Evolutionary conservation across 2,329 filamentous ascomycete genomes (phyloP), one percentile per base, ranked within the genome.

Genomic region (Atkinsonella texensis): DNA sequence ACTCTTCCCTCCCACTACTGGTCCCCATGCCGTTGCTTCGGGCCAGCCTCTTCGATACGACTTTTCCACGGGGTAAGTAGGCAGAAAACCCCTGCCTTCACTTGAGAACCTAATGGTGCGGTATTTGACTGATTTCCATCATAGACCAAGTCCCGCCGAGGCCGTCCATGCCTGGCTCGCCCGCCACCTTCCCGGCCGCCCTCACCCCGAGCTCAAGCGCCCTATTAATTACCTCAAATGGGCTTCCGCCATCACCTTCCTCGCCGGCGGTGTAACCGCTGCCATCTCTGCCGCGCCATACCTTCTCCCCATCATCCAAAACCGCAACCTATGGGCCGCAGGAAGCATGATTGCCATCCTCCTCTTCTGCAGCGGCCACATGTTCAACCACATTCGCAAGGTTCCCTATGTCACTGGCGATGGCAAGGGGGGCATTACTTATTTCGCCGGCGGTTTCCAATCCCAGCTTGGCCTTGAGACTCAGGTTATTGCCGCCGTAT

Each of bases 301-400:
- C 61, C 63, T 96, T 12, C 65, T 91, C 11, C 91, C 91, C 3
- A 63, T 96, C 54, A 67, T 96, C 38, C 87, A 89, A 68, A 96
- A 85, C 74, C 85, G 91, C 59, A 97, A 95, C 62, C 71, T 97
- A 17, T 98, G 93, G 93, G 90, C 91, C 23, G 88, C 87, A 20
- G 70, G 94, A 62, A 95, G 87, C 68, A 74, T 98, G 59, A 89
- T 97, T 62, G 76, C 83, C 13, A 90, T 98, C 56, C 79, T 98
- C 42, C 75, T 96, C 53, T 98, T 97, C 71, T 96, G 86, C 46
- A 93, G 87, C 60, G 94, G 93, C 40, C 90, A 97, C 70, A 98
- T 98, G 94, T 98, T 94, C 78, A 98, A 97, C 69, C 90, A 96
- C 65, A 98, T 98, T 64, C 82, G 94, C 60, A 91, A 93, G 67